A percentile compares a stretch with the other conserved stretches of the same genome.
These are phyloP conservation scores for Skeletonema tropicum DNA, from an alignment of 108 stramenopile species.

Conservation along the genomic window DNA sequence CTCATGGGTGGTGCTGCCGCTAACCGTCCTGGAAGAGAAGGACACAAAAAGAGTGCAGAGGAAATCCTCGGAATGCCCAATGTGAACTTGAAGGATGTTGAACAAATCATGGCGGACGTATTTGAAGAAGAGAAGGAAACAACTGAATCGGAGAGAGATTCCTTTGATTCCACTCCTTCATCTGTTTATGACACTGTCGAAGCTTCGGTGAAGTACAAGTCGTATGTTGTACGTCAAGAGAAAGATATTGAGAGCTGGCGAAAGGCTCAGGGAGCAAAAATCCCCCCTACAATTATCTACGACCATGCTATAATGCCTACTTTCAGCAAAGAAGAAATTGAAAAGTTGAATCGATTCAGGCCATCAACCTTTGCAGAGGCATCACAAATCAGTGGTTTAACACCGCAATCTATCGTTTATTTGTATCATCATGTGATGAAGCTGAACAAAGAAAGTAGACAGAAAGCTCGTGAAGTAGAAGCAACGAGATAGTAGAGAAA, in stretches of 20 bases:
- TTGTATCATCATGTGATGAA: slow-evolving; percentile 88
- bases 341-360: slow-evolving; percentile 70
- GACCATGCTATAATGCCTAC: slow-evolving; percentile 79
- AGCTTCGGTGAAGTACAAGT: slow-evolving; percentile 90
- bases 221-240: slow-evolving; percentile 87
- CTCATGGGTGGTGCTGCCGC: slow-evolving; percentile 79
- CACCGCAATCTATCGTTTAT: slow-evolving; percentile 93
- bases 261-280: slow-evolving; percentile 82
- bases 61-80: slow-evolving; percentile 90
- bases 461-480: slow-evolving; percentile 23
- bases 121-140: slow-evolving; percentile 38
- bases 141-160: slow-evolving; percentile 15
- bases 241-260: slow-evolving; percentile 96
- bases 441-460: slow-evolving; percentile 67
- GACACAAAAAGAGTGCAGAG: slow-evolving; percentile 87
- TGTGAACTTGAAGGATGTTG: slow-evolving; percentile 79
- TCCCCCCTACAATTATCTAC: slow-evolving; percentile 90
- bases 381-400: slow-evolving; percentile 92
- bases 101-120: slow-evolving; percentile 74
- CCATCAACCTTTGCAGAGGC: slow-evolving; percentile 94
- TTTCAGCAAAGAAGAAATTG: slow-evolving; percentile 91
- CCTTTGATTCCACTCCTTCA: slow-evolving; percentile 51
- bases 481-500: slow-evolving; percentile 5
- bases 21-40: slow-evolving; percentile 55
- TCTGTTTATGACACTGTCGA: slow-evolving; percentile 92